Evolutionary conservation across 2,329 filamentous ascomycete genomes (phyloP).

Genomic region (Exophiala dermatitidis): DNA sequence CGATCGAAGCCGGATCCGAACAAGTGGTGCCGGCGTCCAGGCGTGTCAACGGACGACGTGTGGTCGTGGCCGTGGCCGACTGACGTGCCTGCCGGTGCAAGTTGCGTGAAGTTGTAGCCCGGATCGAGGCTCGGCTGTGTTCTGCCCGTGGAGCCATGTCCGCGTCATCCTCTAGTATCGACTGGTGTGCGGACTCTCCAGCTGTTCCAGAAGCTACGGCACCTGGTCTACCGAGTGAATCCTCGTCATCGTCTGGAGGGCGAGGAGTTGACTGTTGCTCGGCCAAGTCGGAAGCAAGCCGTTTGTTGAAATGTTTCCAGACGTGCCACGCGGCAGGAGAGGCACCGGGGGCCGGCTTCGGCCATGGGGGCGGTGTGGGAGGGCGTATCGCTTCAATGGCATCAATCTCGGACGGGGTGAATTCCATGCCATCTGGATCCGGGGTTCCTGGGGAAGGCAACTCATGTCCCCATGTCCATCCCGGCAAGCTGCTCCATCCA

Average conservation of each 20-base stretch:
- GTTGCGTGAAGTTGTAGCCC: conserved; percentile 4
- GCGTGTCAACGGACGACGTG: background rate
- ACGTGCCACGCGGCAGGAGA: background rate
- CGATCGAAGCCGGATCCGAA: conserved; percentile 42
- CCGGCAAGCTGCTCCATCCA: conserved; percentile 3
- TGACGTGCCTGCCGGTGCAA: background rate
- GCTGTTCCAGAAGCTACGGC: background rate
- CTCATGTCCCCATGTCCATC: conserved; percentile 11
- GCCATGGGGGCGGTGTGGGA: conserved; percentile 1
- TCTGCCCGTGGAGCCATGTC: conserved; percentile 5
- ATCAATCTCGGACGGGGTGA: conserved; percentile 10
- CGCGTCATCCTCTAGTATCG: background rate
- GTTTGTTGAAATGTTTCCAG: background rate
- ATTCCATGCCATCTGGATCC: conserved; percentile 6
- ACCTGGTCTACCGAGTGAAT: background rate
- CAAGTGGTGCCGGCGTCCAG: conserved; percentile 36
- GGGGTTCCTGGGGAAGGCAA: conserved; percentile 9
- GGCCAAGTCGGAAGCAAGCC: background rate
- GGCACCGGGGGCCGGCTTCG: background rate
- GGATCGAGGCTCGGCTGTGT: conserved; percentile 1
- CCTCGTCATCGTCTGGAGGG: background rate
- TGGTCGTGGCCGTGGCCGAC: background rate
- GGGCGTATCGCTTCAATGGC: conserved; percentile 7
- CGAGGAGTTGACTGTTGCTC: background rate
- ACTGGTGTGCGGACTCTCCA: conserved; percentile 6